These are phyloP conservation scores for Agaricus subrufescens DNA, from an alignment of 768 basidiomycete genomes.

Conservation along the genomic window DNA sequence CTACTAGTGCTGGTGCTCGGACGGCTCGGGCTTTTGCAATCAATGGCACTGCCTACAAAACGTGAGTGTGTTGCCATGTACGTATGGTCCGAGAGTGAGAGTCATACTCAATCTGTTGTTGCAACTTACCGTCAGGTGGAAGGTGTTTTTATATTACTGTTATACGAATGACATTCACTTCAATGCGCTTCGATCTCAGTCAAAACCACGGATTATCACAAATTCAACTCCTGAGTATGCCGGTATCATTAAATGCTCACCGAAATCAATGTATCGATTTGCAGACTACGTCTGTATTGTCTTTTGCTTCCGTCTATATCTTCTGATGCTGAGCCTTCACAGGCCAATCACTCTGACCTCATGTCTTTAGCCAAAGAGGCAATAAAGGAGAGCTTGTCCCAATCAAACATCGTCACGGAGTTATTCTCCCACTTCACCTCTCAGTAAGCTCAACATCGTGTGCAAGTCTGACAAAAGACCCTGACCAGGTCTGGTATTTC, in stretches of 20 bases:
- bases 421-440: constrained; percentile 8
- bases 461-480: too few species aligned
- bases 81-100: neutral
- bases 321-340: neutral
- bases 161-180: constrained; percentile 10
- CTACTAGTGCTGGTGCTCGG: too few species aligned
- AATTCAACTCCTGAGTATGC: neutral
- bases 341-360: constrained; percentile 2
- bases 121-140: neutral
- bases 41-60: neutral
- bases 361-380: constrained; percentile 5
- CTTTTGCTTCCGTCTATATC: neutral
- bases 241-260: constrained; percentile 18
- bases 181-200: neutral
- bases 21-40: constrained; percentile 2
- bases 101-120: too few species aligned
- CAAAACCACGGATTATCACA: neutral
- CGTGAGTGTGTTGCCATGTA: neutral
- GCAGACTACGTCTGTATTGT: constrained; percentile 12
- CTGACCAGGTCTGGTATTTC: neutral
- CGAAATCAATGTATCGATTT: constrained; percentile 35
- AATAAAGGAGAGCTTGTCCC: neutral
- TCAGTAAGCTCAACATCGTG: neutral
- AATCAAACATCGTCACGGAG: constrained; percentile 9
- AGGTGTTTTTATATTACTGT: constrained; percentile 6